Evolutionary conservation across 2,329 filamentous ascomycete genomes (phyloP), one percentile per base, ranked within the genome.

Genomic region (Tolypocladium amazonense): DNA sequence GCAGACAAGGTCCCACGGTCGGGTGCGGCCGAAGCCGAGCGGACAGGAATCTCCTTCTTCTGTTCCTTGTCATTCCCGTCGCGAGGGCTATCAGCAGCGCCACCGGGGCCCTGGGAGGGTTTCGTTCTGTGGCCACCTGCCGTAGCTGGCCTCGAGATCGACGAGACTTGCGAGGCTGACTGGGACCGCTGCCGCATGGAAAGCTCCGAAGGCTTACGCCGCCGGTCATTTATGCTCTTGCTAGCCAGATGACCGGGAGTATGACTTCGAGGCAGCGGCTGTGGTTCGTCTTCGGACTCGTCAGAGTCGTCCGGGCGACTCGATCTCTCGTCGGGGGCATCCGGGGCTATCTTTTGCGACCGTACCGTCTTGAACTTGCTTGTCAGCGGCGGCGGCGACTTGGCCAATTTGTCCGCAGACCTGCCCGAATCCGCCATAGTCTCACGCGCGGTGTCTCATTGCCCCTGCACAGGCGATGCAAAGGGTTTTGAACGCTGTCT

Each of bases 161-260:
- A 62, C 27, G 69, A 59, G 58, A 72, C 68, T 57, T 76, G 69
- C 1, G 76, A 73, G 18, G 78, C 73, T 38, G 81, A 83, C 63
- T 82, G 80, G 23, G 81, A 80, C 58, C 82, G 79, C 63, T 82
- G 78, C 33, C 82, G 79, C 60, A 82, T 76, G 54, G 80, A 73
- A 43, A 80, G 71, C 59, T 85, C 81, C 33, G 81, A 78, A 35
- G 78, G 71, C 64, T 79, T 82, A 57, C 77, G 76, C 60, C 78
- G 76, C 61, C 75, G 75, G 59, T 78, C 76, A 62, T 80, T 68
- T 57, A 66, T 79, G 72, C 80, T 84, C 73, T 81, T 85, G 64
- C 80, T 79, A 15, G 84, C 74, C 47, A 86, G 76, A 66, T 86
- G 83, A 60, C 84, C 83, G 1, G 84, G 84, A 1, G 84, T 87